Conservation (phyloP, 768 basidiomycete species). For the Lactarius evosmus region DNA sequence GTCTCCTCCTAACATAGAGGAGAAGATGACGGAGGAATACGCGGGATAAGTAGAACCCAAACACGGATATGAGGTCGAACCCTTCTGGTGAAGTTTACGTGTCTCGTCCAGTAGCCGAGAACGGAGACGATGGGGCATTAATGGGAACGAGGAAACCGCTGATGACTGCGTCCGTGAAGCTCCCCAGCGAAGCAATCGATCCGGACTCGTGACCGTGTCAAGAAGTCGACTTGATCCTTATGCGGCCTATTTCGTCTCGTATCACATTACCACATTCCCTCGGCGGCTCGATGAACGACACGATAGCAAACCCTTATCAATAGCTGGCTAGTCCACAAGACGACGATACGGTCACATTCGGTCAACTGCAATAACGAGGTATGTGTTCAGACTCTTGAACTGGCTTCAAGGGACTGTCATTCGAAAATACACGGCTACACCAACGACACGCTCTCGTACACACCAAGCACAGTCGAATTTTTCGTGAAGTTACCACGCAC, state of each 20-base stretch:
- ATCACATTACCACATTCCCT: constrained; percentile 8
- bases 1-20: neutral
- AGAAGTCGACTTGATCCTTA: neutral
- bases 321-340: neutral
- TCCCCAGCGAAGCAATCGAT: neutral
- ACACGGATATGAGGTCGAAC: neutral
- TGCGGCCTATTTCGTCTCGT: neutral
- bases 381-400: too few species aligned
- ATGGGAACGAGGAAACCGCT: neutral
- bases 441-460: constrained; percentile 59
- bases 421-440: constrained; percentile 54
- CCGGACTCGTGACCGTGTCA: neutral
- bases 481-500: too few species aligned
- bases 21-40: neutral
- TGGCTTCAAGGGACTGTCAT: constrained; percentile 68
- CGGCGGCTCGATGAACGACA: neutral
- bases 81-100: constrained; percentile 1
- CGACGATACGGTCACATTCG: neutral
- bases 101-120: neutral
- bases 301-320: neutral
- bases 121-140: neutral
- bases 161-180: neutral
- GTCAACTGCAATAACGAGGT: neutral
- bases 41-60: neutral
- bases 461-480: constrained; percentile 68